phyloP scores from a whole-genome alignment of 768 basidiomycete species.

The Kwoniella botswanensis region DNA sequence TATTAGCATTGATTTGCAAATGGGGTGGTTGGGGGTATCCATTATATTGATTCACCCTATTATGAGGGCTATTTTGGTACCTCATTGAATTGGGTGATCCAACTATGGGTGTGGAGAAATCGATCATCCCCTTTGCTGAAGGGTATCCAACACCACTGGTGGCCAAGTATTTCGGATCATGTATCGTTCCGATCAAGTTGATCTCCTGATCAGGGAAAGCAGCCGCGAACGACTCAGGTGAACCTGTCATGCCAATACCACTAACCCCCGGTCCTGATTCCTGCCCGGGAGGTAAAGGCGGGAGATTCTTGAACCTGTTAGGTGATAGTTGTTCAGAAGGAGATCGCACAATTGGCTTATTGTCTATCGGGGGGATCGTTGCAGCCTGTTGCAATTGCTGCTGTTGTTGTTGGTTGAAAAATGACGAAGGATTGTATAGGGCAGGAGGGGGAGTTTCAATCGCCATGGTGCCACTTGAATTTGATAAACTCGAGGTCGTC shows the following conservation, averaged over 20 bases:
- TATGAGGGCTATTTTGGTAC: neutral
- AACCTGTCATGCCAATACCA: conserved; percentile 7
- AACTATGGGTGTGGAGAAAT: conserved; percentile 7
- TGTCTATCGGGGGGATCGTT: neutral
- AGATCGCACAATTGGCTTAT: conserved; percentile 11
- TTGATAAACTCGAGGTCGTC: conserved; percentile 42
- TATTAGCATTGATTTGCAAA: conserved; percentile 1
- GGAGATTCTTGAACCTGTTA: conserved; percentile 51
- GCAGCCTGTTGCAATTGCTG: neutral
- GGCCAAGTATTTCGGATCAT: conserved; percentile 19
- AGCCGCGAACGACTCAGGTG: conserved; percentile 30
- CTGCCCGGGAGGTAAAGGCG: conserved; percentile 42
- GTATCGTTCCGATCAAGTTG: conserved; percentile 16
- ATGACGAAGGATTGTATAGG: conserved; percentile 10
- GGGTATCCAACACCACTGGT: neutral
- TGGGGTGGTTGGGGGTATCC: conserved; percentile 22
- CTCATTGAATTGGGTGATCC: conserved; percentile 6
- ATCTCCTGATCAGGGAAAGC: conserved; percentile 29
- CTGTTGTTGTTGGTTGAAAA: conserved; percentile 21
- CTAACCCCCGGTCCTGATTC: neutral
- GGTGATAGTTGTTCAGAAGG: conserved; percentile 33
- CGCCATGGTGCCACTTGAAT: conserved; percentile 38
- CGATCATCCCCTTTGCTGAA: neutral
- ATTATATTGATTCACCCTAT: neutral
- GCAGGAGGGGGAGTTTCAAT: conserved; percentile 34